Base-by-base conservation (phyloP, 1,284 basidiomycete species). In the Schizopora paradoxa region DNA sequence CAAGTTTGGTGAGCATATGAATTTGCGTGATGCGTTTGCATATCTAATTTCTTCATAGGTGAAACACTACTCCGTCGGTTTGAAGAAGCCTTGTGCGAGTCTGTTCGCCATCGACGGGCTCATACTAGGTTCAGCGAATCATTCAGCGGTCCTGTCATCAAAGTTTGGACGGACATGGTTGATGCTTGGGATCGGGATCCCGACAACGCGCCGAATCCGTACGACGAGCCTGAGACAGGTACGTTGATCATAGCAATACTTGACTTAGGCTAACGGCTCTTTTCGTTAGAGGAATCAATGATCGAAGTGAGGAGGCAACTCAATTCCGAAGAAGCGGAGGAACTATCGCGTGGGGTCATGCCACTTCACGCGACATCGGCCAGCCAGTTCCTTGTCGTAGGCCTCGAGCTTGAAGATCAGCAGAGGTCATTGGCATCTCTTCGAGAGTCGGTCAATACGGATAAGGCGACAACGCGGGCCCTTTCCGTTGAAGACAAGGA, bases 331-430 rank as follows among this genome's bases (percentile, higher is more conserved):
- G 55, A 58, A 13, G 52, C 43, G 2, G 16, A 36, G 18, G 49
- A 49, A 4, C 2, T 40, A 8, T 25, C 10, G 5, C 21, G 26
- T 4, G 47, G 49, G 6, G 34, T 16, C 0, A 10, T 48, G 2
- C 34, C 45, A 1, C 41, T 38, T 1, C 49, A 53, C 27, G 47
- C 54, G 5, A 42, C 50, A 2, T 26, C 54, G 1, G 45, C 50
- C 1, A 41, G 25, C 6, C 40, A 42, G 0, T 55, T 60, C 34
- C 5, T 60, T 1, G 39, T 43, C 8, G 22, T 48, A 1, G 56
- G 56, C 4, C 21, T 60, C 1, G 58, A 60, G 8, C 36, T 60
- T 0, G 56, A 58, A 33, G 51, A 48, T 3, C 46, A 54, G 18
- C 53, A 54, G 58, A 35, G 7, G 18, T 35, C 14, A 5, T 35